These are phyloP conservation scores for Chaetothyriales sp. DNA, from an alignment of 2,329 filamentous ascomycete genomes.

Conservation along the genomic window DNA sequence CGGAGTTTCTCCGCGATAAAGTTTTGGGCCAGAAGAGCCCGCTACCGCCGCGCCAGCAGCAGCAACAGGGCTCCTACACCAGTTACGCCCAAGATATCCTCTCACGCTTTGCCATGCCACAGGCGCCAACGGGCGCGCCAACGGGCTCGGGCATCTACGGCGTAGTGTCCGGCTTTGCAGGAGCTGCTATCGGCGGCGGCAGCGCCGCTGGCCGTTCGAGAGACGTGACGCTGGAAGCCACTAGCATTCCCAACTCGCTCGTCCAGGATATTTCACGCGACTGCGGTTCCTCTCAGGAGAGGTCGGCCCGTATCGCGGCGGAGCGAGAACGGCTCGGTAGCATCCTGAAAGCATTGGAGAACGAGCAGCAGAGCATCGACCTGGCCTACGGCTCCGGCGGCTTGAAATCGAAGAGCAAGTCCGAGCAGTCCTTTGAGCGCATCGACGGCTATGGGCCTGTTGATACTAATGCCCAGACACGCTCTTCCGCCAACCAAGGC, in stretches of 20 bases:
- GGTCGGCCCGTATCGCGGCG: conserved; percentile 58
- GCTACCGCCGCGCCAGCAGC: conserved; percentile 29
- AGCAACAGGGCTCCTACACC: conserved; percentile 23
- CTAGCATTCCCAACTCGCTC: conserved; percentile 37
- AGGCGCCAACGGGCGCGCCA: conserved; percentile 43
- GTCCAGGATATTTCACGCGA: conserved; percentile 56
- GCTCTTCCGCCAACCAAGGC: not conserved
- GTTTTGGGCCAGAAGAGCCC: conserved; percentile 64
- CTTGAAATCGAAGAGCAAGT: conserved; percentile 51
- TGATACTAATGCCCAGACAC: not conserved
- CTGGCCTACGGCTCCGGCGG: conserved; percentile 27
- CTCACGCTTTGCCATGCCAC: conserved; percentile 71
- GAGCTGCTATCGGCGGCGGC: conserved; percentile 22
- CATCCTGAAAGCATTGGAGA: conserved; percentile 64
- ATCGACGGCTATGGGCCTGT: conserved; percentile 58
- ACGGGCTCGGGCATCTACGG: conserved; percentile 44
- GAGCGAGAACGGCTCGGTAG: conserved; percentile 66
- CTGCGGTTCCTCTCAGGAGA: conserved; percentile 42
- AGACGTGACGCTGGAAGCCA: conserved; percentile 7
- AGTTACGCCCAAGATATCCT: conserved; percentile 69
- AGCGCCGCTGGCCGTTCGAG: conserved; percentile 22
- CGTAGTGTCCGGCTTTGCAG: conserved; percentile 54
- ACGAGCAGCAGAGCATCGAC: conserved; percentile 54
- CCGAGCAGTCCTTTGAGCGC: conserved; percentile 80
- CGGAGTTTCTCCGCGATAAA: conserved; percentile 60